Conservation (phyloP, 2,329 filamentous ascomycete genomes). For the Thielaviopsis musarum region DNA sequence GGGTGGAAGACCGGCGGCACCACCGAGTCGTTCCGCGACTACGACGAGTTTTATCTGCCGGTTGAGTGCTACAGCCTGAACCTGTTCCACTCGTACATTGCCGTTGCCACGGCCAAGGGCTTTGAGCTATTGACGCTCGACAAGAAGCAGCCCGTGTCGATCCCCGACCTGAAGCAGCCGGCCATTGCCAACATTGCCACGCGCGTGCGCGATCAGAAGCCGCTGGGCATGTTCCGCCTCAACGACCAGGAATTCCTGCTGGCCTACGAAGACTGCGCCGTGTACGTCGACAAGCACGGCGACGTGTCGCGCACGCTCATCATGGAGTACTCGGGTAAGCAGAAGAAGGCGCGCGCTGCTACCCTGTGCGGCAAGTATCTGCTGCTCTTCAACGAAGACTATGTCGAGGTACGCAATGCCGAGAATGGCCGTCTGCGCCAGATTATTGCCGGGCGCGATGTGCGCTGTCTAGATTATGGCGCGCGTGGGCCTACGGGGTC, state of each 20-base stretch:
- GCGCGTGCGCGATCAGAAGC: constrained; percentile 66
- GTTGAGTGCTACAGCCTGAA: constrained; percentile 91
- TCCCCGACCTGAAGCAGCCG: constrained; percentile 67
- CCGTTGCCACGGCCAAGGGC: constrained; percentile 77
- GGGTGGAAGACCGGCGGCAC: constrained; percentile 25
- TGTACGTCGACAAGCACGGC: constrained; percentile 96
- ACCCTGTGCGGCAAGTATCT: constrained; percentile 87
- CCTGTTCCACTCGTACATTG: constrained; percentile 86
- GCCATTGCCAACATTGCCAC: constrained; percentile 72
- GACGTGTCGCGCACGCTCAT: constrained; percentile 87
- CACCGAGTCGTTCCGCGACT: constrained; percentile 94
- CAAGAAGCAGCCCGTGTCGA: constrained; percentile 89
- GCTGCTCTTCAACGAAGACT: constrained; percentile 86
- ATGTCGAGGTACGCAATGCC: constrained; percentile 91
- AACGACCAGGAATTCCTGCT: constrained; percentile 85
- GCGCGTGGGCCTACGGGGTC: constrained; percentile 41
- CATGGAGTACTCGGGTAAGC: constrained; percentile 95
- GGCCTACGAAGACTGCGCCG: constrained; percentile 87
- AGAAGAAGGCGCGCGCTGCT: constrained; percentile 59
- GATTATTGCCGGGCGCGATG: constrained; percentile 82
- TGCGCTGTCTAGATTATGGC: constrained; percentile 79
- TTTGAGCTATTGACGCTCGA: constrained; percentile 94
- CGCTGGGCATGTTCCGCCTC: constrained; percentile 90
- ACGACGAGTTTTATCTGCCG: constrained; percentile 96
- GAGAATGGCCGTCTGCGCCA: constrained; percentile 88